Conservation (phyloP, 176 grass and related monocot species). For the Rhynchospora tenuis region DNA sequence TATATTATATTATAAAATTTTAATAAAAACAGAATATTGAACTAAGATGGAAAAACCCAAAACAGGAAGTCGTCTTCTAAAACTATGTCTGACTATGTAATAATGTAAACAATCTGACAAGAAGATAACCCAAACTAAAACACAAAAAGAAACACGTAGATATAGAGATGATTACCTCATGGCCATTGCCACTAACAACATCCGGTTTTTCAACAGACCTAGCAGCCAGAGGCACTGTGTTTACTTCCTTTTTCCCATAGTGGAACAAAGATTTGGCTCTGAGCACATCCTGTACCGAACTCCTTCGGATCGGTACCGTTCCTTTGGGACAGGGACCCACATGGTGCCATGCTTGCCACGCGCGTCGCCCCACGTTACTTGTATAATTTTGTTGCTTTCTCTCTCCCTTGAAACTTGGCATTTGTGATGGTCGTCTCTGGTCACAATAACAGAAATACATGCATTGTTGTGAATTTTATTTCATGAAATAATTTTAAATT, state of each 20-base stretch:
- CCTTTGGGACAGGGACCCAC: slow-evolving; percentile 58
- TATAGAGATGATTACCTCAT: slow-evolving; percentile 55
- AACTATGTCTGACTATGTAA: neutral
- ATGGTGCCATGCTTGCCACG: slow-evolving; percentile 90
- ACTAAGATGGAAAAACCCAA: neutral
- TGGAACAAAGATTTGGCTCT: slow-evolving; percentile 58
- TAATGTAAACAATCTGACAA: neutral
- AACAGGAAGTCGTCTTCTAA: neutral
- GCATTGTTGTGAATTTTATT: neutral
- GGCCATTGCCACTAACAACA: slow-evolving; percentile 82
- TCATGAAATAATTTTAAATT: neutral
- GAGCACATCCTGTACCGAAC: slow-evolving; percentile 51
- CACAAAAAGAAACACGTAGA: neutral
- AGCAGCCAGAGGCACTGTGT: slow-evolving; percentile 11
- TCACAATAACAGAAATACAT: neutral
- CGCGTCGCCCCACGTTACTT: neutral
- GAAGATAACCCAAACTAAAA: neutral
- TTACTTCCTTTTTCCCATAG: slow-evolving; percentile 64
- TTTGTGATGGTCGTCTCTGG: slow-evolving; percentile 23
- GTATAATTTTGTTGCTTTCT: neutral
- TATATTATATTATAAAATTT: neutral
- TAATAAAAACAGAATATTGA: neutral
- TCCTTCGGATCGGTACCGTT: slow-evolving; percentile 71
- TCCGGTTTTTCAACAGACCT: slow-evolving; percentile 50
- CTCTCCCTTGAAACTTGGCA: slow-evolving; percentile 23